Evolutionary conservation across 2,329 filamentous ascomycete species (phyloP).

Genomic region (Clathrospora elynae): DNA sequence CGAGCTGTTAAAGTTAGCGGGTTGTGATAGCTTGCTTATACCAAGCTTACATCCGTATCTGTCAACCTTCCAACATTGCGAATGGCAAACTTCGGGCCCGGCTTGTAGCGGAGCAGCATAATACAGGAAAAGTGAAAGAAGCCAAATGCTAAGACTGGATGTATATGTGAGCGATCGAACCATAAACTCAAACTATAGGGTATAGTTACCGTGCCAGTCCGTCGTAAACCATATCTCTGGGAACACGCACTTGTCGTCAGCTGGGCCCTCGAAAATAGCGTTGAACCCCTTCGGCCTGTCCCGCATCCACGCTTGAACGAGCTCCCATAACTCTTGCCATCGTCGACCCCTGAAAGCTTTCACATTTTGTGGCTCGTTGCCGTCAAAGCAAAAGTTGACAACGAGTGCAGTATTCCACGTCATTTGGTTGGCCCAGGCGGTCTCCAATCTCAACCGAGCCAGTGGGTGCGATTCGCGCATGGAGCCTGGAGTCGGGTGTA

Average conservation of each 20-base stretch:
- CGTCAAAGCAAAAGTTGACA: conserved; percentile 40
- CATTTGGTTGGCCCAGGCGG: conserved; percentile 43
- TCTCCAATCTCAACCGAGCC: conserved; percentile 35
- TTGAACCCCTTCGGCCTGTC: conserved; percentile 35
- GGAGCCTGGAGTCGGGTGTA: conserved; percentile 30
- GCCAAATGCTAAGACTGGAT: conserved; percentile 31
- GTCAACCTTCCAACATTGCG: conserved; percentile 26
- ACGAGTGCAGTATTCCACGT: conserved; percentile 40
- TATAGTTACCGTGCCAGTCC: conserved; percentile 38
- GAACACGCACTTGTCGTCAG: conserved; percentile 21
- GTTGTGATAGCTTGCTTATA: background rate
- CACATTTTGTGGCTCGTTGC: conserved; percentile 18
- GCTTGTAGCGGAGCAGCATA: conserved; percentile 39
- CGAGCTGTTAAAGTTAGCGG: conserved; percentile 17
- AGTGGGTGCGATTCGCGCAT: conserved; percentile 33
- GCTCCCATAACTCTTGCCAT: conserved; percentile 34
- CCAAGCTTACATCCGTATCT: conserved; percentile 27
- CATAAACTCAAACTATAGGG: no score
- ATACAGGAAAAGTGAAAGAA: conserved; percentile 39
- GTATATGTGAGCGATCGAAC: background rate
- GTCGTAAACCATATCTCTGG: conserved; percentile 37
- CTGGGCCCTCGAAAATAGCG: conserved; percentile 34
- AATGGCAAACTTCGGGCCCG: conserved; percentile 35
- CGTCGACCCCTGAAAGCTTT: conserved; percentile 12
- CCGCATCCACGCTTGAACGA: conserved; percentile 30